phyloP scores from a whole-genome alignment of 306 rosid genomes.

The Castanopsis chinensis region DNA sequence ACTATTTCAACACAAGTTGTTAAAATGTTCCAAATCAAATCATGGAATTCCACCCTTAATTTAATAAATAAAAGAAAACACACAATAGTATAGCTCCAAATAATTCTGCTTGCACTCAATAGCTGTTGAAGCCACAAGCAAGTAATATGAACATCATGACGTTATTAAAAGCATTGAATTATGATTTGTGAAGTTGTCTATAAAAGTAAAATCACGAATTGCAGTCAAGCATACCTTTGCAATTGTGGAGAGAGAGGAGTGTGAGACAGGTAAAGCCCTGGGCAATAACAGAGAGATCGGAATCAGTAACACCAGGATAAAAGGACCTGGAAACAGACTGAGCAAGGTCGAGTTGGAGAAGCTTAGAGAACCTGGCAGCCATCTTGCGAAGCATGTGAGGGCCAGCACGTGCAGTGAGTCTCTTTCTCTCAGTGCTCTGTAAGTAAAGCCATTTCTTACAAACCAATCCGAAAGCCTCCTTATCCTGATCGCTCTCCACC shows the following conservation, averaged over 20 bases:
- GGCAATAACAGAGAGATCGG: slow-evolving; percentile 78
- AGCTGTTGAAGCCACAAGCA: too few species aligned
- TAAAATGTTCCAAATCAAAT: too few species aligned
- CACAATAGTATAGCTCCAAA: too few species aligned
- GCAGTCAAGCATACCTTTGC: slow-evolving; percentile 52
- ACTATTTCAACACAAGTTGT: too few species aligned
- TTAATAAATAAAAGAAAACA: too few species aligned
- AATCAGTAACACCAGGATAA: slow-evolving; percentile 84
- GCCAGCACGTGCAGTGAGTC: slow-evolving; percentile 86
- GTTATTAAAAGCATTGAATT: too few species aligned
- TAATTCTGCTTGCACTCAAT: too few species aligned
- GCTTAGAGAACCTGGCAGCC: slow-evolving; percentile 78
- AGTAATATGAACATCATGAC: too few species aligned
- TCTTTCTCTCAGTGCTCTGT: slow-evolving; percentile 93
- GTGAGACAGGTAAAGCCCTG: slow-evolving; percentile 63
- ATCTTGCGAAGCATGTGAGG: slow-evolving; percentile 78
- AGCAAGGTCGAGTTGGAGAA: slow-evolving; percentile 72
- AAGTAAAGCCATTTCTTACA: slow-evolving; percentile 87
- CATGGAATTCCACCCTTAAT: too few species aligned
- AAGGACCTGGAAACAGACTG: slow-evolving; percentile 95
- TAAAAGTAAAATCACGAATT: too few species aligned
- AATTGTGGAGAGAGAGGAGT: slow-evolving; percentile 67
- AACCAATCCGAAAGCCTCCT: slow-evolving; percentile 77
- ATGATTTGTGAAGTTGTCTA: too few species aligned
- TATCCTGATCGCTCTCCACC: slow-evolving; percentile 65